Evolutionary conservation across 148 eudicot species (phyloP).

Genomic region (Chenopodium berlandieri): DNA sequence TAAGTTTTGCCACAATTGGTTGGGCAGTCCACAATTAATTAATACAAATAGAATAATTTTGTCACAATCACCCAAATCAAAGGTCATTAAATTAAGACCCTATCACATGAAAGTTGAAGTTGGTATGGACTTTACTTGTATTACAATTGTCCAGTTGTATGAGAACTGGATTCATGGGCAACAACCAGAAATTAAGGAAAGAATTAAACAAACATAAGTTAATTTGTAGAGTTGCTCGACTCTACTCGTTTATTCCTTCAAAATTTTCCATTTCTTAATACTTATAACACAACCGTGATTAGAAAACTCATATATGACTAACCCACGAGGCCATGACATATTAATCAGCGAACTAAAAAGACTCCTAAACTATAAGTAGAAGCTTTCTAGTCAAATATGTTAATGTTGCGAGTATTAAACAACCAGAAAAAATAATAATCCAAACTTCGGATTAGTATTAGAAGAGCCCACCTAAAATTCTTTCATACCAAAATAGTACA

Average conservation of each 20-base stretch:
- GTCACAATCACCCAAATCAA: slow-evolving; percentile 4
- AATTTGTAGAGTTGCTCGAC: not conserved
- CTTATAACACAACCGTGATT: too few species aligned
- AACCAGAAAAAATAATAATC: too few species aligned
- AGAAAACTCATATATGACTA: too few species aligned
- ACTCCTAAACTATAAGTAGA: too few species aligned
- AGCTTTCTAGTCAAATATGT: too few species aligned
- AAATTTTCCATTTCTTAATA: too few species aligned
- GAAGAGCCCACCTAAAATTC: slow-evolving; percentile 23
- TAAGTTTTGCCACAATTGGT: not conserved
- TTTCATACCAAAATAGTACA: slow-evolving; percentile 3
- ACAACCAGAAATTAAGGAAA: not conserved
- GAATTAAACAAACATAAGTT: not conserved
- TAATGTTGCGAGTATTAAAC: too few species aligned
- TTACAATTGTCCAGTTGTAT: slow-evolving; percentile 4
- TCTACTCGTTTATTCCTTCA: too few species aligned
- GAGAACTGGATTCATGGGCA: slow-evolving; percentile 4
- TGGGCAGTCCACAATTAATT: not conserved
- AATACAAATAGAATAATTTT: not conserved
- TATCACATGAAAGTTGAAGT: slow-evolving; percentile 17
- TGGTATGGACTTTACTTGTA: slow-evolving; percentile 7
- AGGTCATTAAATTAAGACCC: not conserved
- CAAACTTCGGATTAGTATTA: not conserved
- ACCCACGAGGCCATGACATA: too few species aligned
- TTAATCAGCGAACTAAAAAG: too few species aligned